Evolutionary conservation across 768 basidiomycete species (phyloP).

Genomic region (Sarcodon aspratus): DNA sequence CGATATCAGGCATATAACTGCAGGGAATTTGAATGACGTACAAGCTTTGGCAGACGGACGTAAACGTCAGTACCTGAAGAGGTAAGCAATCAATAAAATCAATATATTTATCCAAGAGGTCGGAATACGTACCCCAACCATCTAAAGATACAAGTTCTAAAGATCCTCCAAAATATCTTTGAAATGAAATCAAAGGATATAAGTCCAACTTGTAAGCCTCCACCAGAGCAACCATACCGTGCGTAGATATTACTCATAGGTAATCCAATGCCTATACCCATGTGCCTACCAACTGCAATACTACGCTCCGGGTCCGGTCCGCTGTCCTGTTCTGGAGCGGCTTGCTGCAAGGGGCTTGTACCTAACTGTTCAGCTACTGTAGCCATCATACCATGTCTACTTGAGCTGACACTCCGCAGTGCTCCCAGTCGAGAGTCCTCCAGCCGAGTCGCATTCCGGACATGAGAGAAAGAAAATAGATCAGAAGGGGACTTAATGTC

Average conservation of each 20-base stretch:
- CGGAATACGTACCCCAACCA: constrained; percentile 59
- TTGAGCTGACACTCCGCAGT: constrained; percentile 48
- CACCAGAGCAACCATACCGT: constrained; percentile 33
- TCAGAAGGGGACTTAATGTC: constrained; percentile 57
- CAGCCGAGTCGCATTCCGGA: constrained; percentile 63
- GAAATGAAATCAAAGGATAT: constrained; percentile 1
- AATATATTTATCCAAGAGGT: not conserved
- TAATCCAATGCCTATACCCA: constrained; percentile 69
- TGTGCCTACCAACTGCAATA: constrained; percentile 37
- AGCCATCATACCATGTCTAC: constrained; percentile 53
- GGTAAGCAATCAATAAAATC: not conserved
- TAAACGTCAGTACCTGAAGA: constrained; percentile 71
- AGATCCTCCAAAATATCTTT: constrained; percentile 75
- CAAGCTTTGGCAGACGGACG: constrained; percentile 69
- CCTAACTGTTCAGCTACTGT: constrained; percentile 74
- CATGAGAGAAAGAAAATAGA: constrained; percentile 83
- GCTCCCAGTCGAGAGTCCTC: constrained; percentile 57
- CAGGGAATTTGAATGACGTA: constrained; percentile 15
- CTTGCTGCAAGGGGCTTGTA: constrained; percentile 12
- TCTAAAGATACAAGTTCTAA: constrained; percentile 71
- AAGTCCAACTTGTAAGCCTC: not conserved
- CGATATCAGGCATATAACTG: not conserved
- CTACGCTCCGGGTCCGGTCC: not conserved
- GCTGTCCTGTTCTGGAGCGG: constrained; percentile 29
- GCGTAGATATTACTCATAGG: constrained; percentile 88